Evolutionary conservation across 1,139 yeast genomes (phyloP).

Genomic region (Hansenula lynferdii): DNA sequence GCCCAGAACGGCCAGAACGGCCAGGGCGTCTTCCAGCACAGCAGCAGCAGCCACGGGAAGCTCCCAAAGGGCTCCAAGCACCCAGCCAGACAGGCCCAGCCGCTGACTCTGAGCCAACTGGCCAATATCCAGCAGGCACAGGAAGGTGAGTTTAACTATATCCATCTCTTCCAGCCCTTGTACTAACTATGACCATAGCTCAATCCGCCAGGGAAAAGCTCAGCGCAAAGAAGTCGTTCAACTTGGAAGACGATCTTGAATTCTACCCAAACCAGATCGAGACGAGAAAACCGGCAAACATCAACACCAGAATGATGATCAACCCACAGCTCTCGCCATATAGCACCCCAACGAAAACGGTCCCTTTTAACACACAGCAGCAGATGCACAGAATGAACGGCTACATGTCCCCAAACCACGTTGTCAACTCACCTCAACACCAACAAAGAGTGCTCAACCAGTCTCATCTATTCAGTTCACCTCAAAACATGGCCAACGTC

Average conservation of each 20-base stretch:
- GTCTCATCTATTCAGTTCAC: slow-evolving; percentile 5
- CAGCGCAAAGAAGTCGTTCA: slow-evolving; percentile 65
- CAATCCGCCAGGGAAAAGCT: slow-evolving; percentile 38
- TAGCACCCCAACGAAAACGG: slow-evolving; percentile 16
- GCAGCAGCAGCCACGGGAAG: not conserved
- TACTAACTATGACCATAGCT: slow-evolving; percentile 6
- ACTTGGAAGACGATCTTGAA: slow-evolving; percentile 64
- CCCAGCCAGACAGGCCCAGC: slow-evolving; percentile 10
- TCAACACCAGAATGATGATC: slow-evolving; percentile 4
- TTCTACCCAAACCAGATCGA: slow-evolving; percentile 47
- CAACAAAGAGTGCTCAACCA: slow-evolving; percentile 2
- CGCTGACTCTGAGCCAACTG: slow-evolving; percentile 12
- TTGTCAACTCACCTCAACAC: slow-evolving; percentile 10
- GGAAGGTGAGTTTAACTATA: not conserved
- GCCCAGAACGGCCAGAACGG: not conserved
- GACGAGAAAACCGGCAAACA: slow-evolving; percentile 6
- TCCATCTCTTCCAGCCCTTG: too few relatives aligned
- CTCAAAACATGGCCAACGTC: slow-evolving; percentile 1
- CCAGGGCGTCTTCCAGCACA: not conserved
- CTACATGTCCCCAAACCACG: slow-evolving; percentile 10
- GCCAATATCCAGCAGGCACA: slow-evolving; percentile 7
- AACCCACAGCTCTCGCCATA: slow-evolving; percentile 4
- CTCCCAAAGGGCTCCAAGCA: not conserved
- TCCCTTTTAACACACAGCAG: not conserved
- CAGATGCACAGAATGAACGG: slow-evolving; percentile 4